These are phyloP conservation scores for Wakefieldia striispora DNA, from an alignment of 768 basidiomycete species.

Conservation along the genomic window DNA sequence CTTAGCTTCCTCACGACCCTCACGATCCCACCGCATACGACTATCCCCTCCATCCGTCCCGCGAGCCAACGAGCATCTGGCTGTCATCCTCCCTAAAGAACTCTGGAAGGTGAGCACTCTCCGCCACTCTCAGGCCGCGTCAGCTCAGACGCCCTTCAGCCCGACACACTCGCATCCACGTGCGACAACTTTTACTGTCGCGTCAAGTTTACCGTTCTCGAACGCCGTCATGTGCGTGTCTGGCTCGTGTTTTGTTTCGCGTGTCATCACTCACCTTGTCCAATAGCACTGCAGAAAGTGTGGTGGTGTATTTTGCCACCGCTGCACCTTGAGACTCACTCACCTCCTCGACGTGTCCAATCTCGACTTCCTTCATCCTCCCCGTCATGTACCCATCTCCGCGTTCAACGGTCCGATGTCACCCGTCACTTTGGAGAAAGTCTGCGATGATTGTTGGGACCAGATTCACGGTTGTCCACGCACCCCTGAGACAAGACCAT, in stretches of 20 bases:
- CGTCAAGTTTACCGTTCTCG: constrained; percentile 60
- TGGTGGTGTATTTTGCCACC: constrained; percentile 70
- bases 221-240: constrained; percentile 69
- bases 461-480: constrained; percentile 61
- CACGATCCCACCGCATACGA: constrained; percentile 16
- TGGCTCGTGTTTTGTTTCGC: background rate
- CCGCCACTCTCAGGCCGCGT: background rate
- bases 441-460: constrained; percentile 77
- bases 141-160: constrained; percentile 36
- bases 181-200: constrained; percentile 79
- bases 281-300: constrained; percentile 80
- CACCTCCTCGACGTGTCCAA: constrained; percentile 70
- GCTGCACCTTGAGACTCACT: constrained; percentile 59
- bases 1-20: constrained; percentile 25
- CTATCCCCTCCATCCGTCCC: constrained; percentile 18
- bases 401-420: constrained; percentile 57
- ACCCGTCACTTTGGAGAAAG: constrained; percentile 56
- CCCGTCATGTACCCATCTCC: constrained; percentile 60
- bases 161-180: constrained; percentile 55
- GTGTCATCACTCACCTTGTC: constrained; percentile 18
- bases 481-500: constrained; percentile 38
- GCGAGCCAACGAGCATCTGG: constrained; percentile 67
- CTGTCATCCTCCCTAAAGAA: constrained; percentile 63
- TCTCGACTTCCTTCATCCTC: constrained; percentile 69
- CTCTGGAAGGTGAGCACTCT: constrained; percentile 66